phyloP scores from a whole-genome alignment of 2,329 filamentous ascomycete species.

The Claviceps cyperi region DNA sequence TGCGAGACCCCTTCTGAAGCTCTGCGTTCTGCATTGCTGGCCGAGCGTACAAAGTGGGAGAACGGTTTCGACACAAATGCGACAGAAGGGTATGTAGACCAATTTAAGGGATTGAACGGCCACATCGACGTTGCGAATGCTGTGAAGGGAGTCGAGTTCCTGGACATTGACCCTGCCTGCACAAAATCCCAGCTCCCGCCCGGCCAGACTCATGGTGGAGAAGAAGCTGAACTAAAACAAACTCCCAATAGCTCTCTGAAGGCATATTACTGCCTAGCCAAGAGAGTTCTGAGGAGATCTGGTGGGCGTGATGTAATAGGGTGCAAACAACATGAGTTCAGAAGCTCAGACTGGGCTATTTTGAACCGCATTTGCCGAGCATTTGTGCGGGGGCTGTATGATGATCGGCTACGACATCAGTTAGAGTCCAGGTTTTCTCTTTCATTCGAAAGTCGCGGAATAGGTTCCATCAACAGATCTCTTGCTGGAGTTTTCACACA shows the following conservation, averaged over 20 bases:
- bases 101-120: constrained; percentile 8
- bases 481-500: constrained; percentile 39
- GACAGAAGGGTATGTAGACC: constrained; percentile 22
- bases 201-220: constrained; percentile 6
- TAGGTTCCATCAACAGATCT: constrained; percentile 26
- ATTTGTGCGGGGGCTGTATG: constrained; percentile 39
- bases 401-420: constrained; percentile 29
- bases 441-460: constrained; percentile 16
- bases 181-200: constrained; percentile 2
- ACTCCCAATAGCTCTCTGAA: constrained; percentile 24
- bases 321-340: constrained; percentile 30
- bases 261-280: constrained; percentile 34
- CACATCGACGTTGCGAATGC: constrained; percentile 9
- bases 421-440: constrained; percentile 35
- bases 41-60: constrained; percentile 61
- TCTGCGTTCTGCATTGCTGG: constrained; percentile 45
- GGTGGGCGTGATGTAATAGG: constrained; percentile 35
- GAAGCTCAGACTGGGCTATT: constrained; percentile 28
- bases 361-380: constrained; percentile 37
- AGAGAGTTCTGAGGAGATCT: constrained; percentile 32
- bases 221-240: constrained; percentile 26
- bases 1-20: constrained; percentile 54
- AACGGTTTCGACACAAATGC: constrained; percentile 28
- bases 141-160: background rate
- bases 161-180: constrained; percentile 2